phyloP scores from a whole-genome alignment of 192 early-diverging fungal species.

The Phycomyces nitens region DNA sequence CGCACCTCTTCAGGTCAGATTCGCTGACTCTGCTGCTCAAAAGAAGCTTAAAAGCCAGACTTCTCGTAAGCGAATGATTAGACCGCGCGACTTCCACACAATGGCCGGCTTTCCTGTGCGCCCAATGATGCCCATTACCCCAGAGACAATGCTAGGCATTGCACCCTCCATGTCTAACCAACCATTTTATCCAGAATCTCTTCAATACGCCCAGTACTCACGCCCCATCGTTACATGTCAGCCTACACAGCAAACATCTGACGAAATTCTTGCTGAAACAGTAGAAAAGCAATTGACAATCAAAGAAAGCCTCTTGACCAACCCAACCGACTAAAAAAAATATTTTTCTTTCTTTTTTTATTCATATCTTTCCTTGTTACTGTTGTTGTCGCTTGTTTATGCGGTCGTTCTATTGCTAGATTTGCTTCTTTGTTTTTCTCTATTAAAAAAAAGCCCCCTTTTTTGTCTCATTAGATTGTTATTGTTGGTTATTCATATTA shows the following conservation, averaged over 20 bases:
- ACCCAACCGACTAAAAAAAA: no score
- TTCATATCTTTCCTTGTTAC: no score
- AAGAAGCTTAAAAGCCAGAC: conserved; percentile 72
- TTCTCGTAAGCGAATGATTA: conserved; percentile 39
- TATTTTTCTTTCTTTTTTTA: no score
- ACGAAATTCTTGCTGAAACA: neutral
- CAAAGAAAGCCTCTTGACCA: no score
- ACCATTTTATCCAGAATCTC: neutral
- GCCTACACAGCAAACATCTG: neutral
- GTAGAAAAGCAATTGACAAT: neutral
- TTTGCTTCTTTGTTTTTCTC: no score
- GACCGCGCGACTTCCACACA: conserved; percentile 37
- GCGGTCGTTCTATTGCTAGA: no score
- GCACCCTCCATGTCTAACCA: conserved; percentile 15
- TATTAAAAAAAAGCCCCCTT: no score
- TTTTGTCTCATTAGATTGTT: no score
- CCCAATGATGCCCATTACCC: conserved; percentile 40
- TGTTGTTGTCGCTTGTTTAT: no score
- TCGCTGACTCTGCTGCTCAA: conserved; percentile 76
- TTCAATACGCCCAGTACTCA: neutral
- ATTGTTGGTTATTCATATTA: no score
- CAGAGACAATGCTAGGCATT: conserved; percentile 47
- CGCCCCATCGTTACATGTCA: neutral
- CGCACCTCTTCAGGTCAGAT: conserved; percentile 70
- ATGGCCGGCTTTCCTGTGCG: conserved; percentile 26